phyloP scores from a whole-genome alignment of 352 stramenopile species.

The Globisporangium barbulae region DNA sequence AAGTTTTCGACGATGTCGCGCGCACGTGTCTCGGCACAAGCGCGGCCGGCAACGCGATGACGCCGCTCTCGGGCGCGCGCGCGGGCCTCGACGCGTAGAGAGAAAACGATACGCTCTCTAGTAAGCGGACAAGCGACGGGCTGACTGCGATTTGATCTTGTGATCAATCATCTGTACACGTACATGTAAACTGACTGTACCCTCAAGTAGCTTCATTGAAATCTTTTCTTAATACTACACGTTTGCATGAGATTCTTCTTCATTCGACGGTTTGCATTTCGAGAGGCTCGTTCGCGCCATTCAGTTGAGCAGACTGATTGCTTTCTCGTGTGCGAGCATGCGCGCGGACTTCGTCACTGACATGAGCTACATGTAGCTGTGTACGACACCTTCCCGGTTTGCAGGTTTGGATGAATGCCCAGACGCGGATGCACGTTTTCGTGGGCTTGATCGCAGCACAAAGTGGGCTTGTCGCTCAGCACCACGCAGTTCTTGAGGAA shows the following conservation, averaged over 20 bases:
- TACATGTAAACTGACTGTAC: slow-evolving; percentile 6
- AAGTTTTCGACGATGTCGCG: slow-evolving; percentile 98
- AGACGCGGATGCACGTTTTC: too few relatives aligned
- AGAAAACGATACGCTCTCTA: neutral
- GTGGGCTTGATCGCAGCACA: too few relatives aligned
- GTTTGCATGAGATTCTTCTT: neutral
- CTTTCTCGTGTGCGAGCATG: too few relatives aligned
- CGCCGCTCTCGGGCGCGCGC: slow-evolving; percentile 10
- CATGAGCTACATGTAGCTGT: too few relatives aligned
- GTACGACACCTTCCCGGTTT: too few relatives aligned
- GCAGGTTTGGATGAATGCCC: too few relatives aligned
- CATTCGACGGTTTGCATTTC: too few relatives aligned
- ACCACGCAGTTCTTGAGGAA: slow-evolving; percentile 45
- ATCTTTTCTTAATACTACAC: neutral
- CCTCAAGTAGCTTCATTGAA: slow-evolving; percentile 2
- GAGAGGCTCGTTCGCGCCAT: too few relatives aligned
- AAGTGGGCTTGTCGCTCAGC: slow-evolving; percentile 13
- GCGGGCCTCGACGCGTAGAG: neutral
- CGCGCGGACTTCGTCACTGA: too few relatives aligned
- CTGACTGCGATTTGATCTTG: neutral
- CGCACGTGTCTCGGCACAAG: slow-evolving; percentile 89
- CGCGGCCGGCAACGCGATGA: slow-evolving; percentile 25
- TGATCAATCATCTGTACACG: neutral
- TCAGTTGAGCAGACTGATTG: too few relatives aligned
- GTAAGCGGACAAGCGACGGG: too few relatives aligned